Conservation (phyloP, 2,329 filamentous ascomycete genomes). For the Cercospora canescens region DNA sequence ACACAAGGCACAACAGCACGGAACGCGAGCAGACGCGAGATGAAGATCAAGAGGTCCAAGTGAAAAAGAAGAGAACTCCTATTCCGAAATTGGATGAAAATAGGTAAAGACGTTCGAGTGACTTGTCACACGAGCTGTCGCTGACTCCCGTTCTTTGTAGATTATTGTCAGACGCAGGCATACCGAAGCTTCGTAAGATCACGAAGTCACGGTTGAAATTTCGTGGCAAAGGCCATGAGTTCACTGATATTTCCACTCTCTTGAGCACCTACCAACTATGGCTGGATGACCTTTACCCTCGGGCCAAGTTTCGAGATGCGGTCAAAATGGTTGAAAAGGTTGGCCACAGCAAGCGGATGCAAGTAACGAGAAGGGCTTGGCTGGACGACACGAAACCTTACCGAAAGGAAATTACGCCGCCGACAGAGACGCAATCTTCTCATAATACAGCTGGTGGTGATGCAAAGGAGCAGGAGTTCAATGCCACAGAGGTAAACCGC, state of each 20-base stretch:
- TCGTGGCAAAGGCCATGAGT: slow-evolving; percentile 96
- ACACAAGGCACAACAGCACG: slow-evolving; percentile 48
- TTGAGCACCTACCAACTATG: slow-evolving; percentile 92
- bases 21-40: slow-evolving; percentile 51
- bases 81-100: slow-evolving; percentile 84
- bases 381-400: slow-evolving; percentile 72
- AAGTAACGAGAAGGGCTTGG: slow-evolving; percentile 75
- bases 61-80: slow-evolving; percentile 74
- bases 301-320: slow-evolving; percentile 89
- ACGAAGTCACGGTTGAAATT: slow-evolving; percentile 71
- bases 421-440: slow-evolving; percentile 4
- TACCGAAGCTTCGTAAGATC: slow-evolving; percentile 75
- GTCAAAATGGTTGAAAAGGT: slow-evolving; percentile 89
- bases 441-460: slow-evolving; percentile 7
- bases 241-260: slow-evolving; percentile 77
- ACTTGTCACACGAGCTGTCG: not conserved
- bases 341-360: slow-evolving; percentile 79
- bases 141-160: slow-evolving; percentile 45
- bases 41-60: slow-evolving; percentile 82
- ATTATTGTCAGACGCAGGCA: slow-evolving; percentile 78
- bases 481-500: not conserved
- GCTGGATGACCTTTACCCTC: slow-evolving; percentile 94
- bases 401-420: slow-evolving; percentile 21
- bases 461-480: not conserved
- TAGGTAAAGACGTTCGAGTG: slow-evolving; percentile 50